Base-by-base conservation (phyloP, 2,329 filamentous ascomycete genomes). In the Scedosporium dehoogii region DNA sequence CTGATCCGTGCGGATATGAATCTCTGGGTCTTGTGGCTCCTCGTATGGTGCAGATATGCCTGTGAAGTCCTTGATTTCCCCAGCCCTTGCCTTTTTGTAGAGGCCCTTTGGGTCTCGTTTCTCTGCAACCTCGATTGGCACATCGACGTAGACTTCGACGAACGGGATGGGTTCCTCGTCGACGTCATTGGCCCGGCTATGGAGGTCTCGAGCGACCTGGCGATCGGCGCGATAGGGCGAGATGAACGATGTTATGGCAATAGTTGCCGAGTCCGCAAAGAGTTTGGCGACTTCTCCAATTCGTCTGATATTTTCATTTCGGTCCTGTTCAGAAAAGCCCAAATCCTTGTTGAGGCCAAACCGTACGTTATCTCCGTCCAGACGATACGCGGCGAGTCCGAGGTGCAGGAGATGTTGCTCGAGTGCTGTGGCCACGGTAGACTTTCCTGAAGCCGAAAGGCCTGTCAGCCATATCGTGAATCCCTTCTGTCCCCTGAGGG, bases 321-420 rank as follows among this genome's bases (percentile, higher is more conserved):
- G 87, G 80, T 97, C 92, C 72, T 86, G 85, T 73, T 96, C 93
- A 67, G 86, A 89, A 81, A 97, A 99, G 16, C 93, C 93, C 10
- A 99, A 84, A 79, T 97, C 93, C 78, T 96, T 96, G 85, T 97
- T 99, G 68, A 99, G 83, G 16, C 94, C 94, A 79, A 97, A 97
- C 65, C 94, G 93, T 68, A 99, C 89, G 78, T 99, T 99, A 84
- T 99, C 94, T 71, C 93, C 94, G 77, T 99, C 94, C 33, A 99
- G 87, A 61, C 94, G 87, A 84, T 99, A 99, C 64, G 92, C 90
- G 62, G 88, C 80, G 60, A 94, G 80, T 53, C 88, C 89, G 10
- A 91, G 83, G 75, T 96, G 92, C 62, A 99, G 85, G 41, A 99
- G 87, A 76, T 97, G 92, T 80, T 97, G 93, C 81, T 99, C 94